These are phyloP conservation scores for Clathrus columnatus DNA, from an alignment of 768 basidiomycete genomes.

Conservation along the genomic window DNA sequence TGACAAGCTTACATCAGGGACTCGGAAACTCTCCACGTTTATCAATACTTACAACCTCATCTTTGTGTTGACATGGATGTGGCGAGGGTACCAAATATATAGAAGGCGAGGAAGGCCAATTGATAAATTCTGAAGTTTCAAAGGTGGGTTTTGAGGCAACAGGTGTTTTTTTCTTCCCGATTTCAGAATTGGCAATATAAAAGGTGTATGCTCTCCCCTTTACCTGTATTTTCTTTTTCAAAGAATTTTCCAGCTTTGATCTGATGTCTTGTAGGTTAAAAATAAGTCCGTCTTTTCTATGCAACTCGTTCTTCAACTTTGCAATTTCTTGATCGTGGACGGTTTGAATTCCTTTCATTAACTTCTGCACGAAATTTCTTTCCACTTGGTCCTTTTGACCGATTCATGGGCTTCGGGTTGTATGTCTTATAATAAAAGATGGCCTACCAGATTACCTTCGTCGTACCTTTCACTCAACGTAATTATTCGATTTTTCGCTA, in stretches of 20 bases:
- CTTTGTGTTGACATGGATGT: background rate
- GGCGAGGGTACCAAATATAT: background rate
- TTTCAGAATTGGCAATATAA: background rate
- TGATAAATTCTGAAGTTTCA: slow-evolving; percentile 1
- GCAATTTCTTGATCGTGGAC: slow-evolving; percentile 7
- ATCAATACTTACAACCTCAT: background rate
- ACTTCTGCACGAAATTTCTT: background rate
- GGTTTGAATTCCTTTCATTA: slow-evolving; percentile 4
- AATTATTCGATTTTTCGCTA: background rate
- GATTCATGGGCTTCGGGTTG: background rate
- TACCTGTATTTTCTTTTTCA: slow-evolving; percentile 8
- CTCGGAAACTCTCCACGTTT: background rate
- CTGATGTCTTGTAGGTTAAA: slow-evolving; percentile 5
- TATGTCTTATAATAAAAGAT: background rate
- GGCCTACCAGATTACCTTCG: slow-evolving; percentile 6
- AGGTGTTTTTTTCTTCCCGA: background rate
- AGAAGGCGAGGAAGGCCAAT: slow-evolving; percentile 5
- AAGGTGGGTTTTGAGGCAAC: background rate
- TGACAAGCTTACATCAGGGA: background rate
- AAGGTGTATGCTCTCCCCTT: background rate
- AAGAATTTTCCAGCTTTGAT: slow-evolving; percentile 7
- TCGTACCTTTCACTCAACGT: slow-evolving; percentile 2
- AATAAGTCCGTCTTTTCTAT: slow-evolving; percentile 1
- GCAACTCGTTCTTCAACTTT: slow-evolving; percentile 2
- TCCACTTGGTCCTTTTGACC: slow-evolving; percentile 5